Evolutionary conservation across 805 yeast genomes (phyloP).

Genomic region (Wickerhamomyces alni): DNA sequence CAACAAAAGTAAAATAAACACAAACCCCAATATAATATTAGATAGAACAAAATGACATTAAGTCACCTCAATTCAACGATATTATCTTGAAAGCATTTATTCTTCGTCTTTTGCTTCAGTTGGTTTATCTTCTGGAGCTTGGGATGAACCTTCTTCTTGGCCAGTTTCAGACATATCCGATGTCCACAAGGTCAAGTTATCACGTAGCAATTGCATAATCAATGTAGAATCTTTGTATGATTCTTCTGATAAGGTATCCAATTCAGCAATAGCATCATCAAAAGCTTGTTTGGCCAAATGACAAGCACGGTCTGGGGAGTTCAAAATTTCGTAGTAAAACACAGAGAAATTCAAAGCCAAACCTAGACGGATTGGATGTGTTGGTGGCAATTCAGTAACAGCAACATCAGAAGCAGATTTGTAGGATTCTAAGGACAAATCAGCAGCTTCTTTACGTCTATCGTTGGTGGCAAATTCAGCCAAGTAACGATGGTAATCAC

Average conservation of each 20-base stretch:
- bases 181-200: constrained; percentile 97
- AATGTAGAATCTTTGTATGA: constrained; percentile 97
- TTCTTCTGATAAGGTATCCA: constrained; percentile 96
- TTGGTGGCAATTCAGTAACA: constrained; percentile 93
- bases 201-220: constrained; percentile 98
- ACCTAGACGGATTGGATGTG: constrained; percentile 97
- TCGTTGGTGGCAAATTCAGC: constrained; percentile 94
- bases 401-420: constrained; percentile 96
- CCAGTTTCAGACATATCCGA: constrained; percentile 85
- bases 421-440: constrained; percentile 88
- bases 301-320: constrained; percentile 98
- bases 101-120: constrained; percentile 27
- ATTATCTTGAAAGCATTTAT: constrained; percentile 11
- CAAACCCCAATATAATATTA: too few species aligned
- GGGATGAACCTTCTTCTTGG: constrained; percentile 44
- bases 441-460: constrained; percentile 89
- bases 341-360: constrained; percentile 97
- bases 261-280: constrained; percentile 98
- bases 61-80: too few species aligned
- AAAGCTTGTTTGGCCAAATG: constrained; percentile 98
- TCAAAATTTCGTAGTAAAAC: constrained; percentile 95
- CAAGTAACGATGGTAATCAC: constrained; percentile 98
- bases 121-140: constrained; percentile 28
- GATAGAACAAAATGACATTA: too few species aligned
- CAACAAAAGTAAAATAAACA: not conserved